Conservation (phyloP, 2,329 filamentous ascomycete species). For the Verticillium nonalfalfae region DNA sequence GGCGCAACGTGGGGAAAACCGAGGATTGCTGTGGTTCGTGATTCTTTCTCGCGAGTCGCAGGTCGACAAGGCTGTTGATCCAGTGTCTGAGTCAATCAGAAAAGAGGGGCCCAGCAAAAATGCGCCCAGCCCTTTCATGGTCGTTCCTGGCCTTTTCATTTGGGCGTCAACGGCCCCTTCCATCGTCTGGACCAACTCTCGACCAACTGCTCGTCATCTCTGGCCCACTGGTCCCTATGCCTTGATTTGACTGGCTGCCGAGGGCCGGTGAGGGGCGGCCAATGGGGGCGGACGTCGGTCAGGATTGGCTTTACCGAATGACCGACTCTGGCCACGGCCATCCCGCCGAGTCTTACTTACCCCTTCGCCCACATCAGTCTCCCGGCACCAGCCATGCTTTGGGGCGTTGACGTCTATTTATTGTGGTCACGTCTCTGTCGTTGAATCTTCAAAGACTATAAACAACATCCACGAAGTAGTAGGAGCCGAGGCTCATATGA, state of each 20-base stretch:
- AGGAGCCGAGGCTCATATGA: too few species aligned
- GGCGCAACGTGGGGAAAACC: background rate
- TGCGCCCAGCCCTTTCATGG: slow-evolving; percentile 1
- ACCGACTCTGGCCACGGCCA: too few species aligned
- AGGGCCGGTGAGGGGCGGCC: background rate
- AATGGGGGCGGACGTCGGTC: background rate
- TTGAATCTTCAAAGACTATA: too few species aligned
- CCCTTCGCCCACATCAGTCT: too few species aligned
- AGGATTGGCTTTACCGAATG: background rate
- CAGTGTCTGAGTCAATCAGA: background rate
- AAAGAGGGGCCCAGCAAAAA: background rate
- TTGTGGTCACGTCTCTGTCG: too few species aligned
- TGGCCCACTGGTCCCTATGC: slow-evolving; percentile 7
- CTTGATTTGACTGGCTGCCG: background rate
- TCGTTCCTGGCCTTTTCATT: background rate
- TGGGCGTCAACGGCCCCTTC: background rate
- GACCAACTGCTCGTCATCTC: slow-evolving; percentile 12
- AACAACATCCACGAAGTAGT: too few species aligned
- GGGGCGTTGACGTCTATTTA: too few species aligned
- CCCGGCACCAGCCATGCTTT: too few species aligned
- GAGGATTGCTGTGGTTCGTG: background rate
- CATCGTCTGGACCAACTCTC: background rate
- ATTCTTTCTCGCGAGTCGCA: background rate
- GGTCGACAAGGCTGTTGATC: background rate
- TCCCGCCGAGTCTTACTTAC: too few species aligned